Percentiles rank a stretch among this genome's conserved stretches.
phyloP scores from a whole-genome alignment of 176 grass and related monocot species.

The Triticum aestivum region IWGSC_CS_RefSeq_v2.1 NC_057810.1:2421923-2422422 shows the following conservation, averaged over 20 bases:
- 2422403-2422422: too few species aligned
- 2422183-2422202: too few species aligned
- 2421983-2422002: background rate
- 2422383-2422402: background rate
- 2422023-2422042: background rate
- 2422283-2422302: too few species aligned
- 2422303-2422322: background rate
- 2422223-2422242: too few species aligned
- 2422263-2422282: too few species aligned
- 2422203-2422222: too few species aligned
- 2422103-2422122: background rate
- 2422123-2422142: too few species aligned
- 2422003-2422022: background rate
- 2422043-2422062: background rate
- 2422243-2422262: too few species aligned
- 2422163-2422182: too few species aligned
- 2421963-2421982: background rate
- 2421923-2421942: background rate
- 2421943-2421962: background rate
- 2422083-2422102: background rate
- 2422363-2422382: background rate
- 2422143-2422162: too few species aligned
- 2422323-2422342: background rate
- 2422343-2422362: background rate
- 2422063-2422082: background rate